Percentiles rank a stretch among this genome's conserved stretches.
Conservation (phyloP, 306 rosid species). For the Rosa lucieae region DNA sequence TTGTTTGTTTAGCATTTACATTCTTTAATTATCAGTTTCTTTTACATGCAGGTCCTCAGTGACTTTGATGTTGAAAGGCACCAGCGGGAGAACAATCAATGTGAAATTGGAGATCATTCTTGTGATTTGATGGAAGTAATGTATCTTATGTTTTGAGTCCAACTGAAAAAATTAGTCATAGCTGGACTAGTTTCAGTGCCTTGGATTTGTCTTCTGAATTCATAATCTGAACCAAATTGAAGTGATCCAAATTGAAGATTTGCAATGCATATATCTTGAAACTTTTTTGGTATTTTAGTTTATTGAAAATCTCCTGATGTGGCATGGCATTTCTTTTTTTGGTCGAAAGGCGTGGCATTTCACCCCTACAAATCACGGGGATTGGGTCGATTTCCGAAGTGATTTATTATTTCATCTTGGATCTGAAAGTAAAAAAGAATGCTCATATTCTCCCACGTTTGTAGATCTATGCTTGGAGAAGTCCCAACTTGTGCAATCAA, state of each 20-base stretch:
- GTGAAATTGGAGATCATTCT: constrained; percentile 16
- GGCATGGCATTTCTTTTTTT: no score
- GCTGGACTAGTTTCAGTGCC: background rate
- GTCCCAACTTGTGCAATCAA: background rate
- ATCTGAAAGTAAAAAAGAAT: background rate
- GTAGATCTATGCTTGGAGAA: background rate
- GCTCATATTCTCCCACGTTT: background rate
- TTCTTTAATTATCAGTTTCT: constrained; percentile 21
- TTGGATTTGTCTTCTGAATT: background rate
- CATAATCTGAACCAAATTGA: background rate
- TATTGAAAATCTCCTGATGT: background rate
- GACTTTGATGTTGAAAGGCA: constrained; percentile 30
- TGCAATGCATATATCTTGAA: background rate
- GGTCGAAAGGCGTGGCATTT: background rate
- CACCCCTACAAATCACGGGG: background rate
- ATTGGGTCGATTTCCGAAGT: background rate
- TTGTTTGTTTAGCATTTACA: constrained; percentile 4
- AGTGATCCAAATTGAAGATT: background rate
- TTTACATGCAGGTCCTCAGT: constrained; percentile 40
- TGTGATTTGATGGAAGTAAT: background rate
- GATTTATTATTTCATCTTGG: background rate
- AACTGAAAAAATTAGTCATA: background rate
- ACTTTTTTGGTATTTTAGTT: background rate
- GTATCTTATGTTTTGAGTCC: background rate
- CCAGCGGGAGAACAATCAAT: constrained; percentile 1